Base-by-base conservation (phyloP, 192 early-diverging fungal genomes). In the Haplosporangium gracile region DNA sequence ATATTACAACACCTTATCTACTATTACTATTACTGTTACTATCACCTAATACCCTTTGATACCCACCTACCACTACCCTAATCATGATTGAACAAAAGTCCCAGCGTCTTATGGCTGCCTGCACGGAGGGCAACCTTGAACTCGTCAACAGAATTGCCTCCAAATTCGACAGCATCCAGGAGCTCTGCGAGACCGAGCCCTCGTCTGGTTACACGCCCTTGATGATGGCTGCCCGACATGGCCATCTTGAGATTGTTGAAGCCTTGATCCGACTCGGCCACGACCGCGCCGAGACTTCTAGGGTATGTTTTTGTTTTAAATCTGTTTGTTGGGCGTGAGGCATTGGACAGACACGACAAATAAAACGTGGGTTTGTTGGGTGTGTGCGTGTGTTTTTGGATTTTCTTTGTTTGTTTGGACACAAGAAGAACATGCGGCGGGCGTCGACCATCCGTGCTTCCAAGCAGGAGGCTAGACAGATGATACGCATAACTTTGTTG, bases 221-320 rank as follows among this genome's bases (percentile, higher is more conserved):
- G 45, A 85, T 85, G 83, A 80, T 85, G 83, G 83, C 83, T 8
- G 78, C 83, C 15, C 65, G 78, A 53, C 83, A 85, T 69, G 83
- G 83, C 6, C 83, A 85, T 68, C 20, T 76, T 42, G 83, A 85
- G 16, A 26, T 80, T n/a, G 83, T 80, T 42, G 83, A 85, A 26
- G 78, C 78, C 15, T 55, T 85, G 70, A 80, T 85, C 72, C 78
- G 60, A n/a, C 45, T 85, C 16, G 83, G 83, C 10, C 83, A 85
- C 60, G 83, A 85, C 43, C 68, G 78, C 32, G 38, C 75, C 68
- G 83, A 85, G 47, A 80, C 80, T 47, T 85, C 83, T 2, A 76
- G 83, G 63, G 83, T 85, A 80, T 57, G 75, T 69, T 68, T 32
- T 24, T 6, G 51, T 5, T 22, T 53, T 70, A 9, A 53, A 16